A percentile compares a stretch with the other conserved stretches of the same genome.
These are phyloP conservation scores for Colletotrichum kahawae DNA, from an alignment of 2,329 filamentous ascomycete species.

Conservation along the genomic window DNA sequence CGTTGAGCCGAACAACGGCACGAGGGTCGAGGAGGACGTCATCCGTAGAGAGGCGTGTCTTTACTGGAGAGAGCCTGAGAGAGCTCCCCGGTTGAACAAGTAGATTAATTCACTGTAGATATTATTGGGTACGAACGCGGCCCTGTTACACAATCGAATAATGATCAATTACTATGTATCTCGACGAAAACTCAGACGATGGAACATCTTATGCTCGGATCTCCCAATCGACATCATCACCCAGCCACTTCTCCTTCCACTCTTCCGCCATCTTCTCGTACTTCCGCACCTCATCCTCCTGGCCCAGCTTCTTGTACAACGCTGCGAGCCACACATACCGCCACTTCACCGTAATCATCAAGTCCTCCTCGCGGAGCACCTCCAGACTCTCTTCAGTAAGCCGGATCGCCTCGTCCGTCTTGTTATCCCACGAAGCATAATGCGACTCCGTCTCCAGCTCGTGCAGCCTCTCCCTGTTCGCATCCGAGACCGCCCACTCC, in stretches of 20 bases:
- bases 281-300: background rate
- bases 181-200: background rate
- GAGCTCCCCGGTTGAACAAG: conserved; percentile 38
- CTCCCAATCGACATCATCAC: background rate
- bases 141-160: background rate
- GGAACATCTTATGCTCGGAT: background rate
- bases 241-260: background rate
- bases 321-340: conserved; percentile 33
- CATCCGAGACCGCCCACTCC: conserved; percentile 33
- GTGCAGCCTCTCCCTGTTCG: conserved; percentile 29
- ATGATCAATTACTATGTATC: background rate
- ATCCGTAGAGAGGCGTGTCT: conserved; percentile 37
- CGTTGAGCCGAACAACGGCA: conserved; percentile 32
- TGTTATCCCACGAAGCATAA: conserved; percentile 26
- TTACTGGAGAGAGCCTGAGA: conserved; percentile 39
- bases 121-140: background rate
- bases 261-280: background rate
- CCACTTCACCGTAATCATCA: conserved; percentile 28
- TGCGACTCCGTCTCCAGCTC: conserved; percentile 26
- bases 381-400: conserved; percentile 28
- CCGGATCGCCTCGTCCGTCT: conserved; percentile 28
- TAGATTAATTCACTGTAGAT: conserved; percentile 20
- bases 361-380: conserved; percentile 29
- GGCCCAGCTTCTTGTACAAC: background rate
- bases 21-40: conserved; percentile 35